These are phyloP conservation scores for fission yeast (Schizosaccharomyces pombe) DNA, from an alignment of 805 yeast species.

Conservation along the genomic window DNA sequence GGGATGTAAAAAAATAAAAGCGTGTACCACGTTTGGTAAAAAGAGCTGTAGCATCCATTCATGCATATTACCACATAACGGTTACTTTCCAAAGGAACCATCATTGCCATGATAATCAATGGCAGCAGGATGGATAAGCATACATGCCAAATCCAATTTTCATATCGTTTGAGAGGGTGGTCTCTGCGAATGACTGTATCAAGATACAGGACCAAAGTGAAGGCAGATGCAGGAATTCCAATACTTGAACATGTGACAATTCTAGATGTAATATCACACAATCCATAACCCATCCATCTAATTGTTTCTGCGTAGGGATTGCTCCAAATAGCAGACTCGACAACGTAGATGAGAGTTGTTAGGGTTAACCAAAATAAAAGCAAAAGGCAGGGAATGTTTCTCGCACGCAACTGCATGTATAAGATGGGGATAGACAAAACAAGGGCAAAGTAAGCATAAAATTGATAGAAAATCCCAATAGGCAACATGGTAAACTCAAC, in stretches of 20 bases:
- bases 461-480: neutral
- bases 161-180: neutral
- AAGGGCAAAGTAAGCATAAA: neutral
- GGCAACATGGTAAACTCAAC: neutral
- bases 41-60: neutral
- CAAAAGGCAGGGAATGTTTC: neutral
- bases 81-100: neutral
- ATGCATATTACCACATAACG: neutral
- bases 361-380: neutral
- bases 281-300: neutral
- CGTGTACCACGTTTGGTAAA: neutral
- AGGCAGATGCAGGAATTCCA: neutral
- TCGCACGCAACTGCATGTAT: neutral
- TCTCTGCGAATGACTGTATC: slow-evolving; percentile 1
- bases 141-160: neutral
- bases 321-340: neutral
- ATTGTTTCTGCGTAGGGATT: neutral
- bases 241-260: neutral
- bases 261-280: neutral
- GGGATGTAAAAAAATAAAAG: neutral
- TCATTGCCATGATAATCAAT: neutral
- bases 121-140: neutral
- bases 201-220: neutral
- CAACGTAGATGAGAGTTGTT: neutral
- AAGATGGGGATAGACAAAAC: neutral